Conservation (phyloP, 1,139 yeast species). For the Saccharomycopsis phalli region DNA sequence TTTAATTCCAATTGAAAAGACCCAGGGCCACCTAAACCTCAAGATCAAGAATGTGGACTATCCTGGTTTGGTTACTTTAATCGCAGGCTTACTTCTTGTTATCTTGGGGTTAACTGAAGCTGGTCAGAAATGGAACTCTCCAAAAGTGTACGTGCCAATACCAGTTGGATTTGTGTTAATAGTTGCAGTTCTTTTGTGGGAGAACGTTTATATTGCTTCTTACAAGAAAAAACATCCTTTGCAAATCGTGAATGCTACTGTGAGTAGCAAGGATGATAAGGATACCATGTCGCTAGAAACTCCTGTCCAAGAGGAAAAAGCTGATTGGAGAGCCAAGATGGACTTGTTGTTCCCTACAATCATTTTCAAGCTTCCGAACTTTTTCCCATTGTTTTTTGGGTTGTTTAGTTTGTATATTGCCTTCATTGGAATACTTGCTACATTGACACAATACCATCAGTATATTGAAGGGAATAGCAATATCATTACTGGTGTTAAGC, state of each 20-base stretch:
- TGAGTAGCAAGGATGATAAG: not conserved
- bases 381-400: conserved; percentile 19
- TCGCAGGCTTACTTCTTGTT: conserved; percentile 27
- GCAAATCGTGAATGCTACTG: not conserved
- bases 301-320: not conserved
- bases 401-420: conserved; percentile 21
- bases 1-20: conserved; percentile 25
- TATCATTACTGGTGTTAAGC: conserved; percentile 27
- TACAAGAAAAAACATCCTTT: conserved; percentile 9
- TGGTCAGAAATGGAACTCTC: conserved; percentile 23
- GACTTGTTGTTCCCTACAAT: conserved; percentile 22
- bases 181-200: conserved; percentile 21
- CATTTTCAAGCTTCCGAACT: conserved; percentile 22
- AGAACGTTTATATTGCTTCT: conserved; percentile 13
- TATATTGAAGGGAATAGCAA: conserved; percentile 23
- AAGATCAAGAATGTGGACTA: conserved; percentile 25
- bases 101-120: conserved; percentile 30
- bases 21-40: conserved; percentile 22
- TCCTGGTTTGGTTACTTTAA: conserved; percentile 24
- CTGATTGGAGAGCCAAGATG: conserved; percentile 13
- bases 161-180: conserved; percentile 25
- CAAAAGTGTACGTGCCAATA: conserved; percentile 24
- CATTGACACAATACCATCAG: conserved; percentile 17
- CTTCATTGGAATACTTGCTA: conserved; percentile 20
- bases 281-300: not conserved